Evolutionary conservation across 306 rosid species (phyloP), one percentile per base, ranked within the genome.

Genomic region (Corylus heterophylla): DNA sequence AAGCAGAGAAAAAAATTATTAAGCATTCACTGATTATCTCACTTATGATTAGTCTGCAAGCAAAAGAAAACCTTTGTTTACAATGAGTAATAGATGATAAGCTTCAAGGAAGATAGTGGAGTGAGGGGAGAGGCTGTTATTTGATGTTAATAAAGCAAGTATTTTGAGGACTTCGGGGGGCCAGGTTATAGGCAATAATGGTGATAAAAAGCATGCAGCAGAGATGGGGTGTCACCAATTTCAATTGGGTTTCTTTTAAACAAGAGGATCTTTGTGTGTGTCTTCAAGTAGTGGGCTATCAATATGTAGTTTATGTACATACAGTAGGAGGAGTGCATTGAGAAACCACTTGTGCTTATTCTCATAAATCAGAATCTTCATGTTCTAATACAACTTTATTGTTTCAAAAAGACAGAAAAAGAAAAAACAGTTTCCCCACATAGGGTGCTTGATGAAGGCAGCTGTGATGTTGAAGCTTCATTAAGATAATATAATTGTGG

Each of bases 401-500:
- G 68, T 29, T 62, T 29, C 68, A 47, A 12, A n/a, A 56, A 42
- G 22, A 35, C 13, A 37, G 0, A 39, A 35, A 72, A 48, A 49
- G 17, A 37, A 54, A 4, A 44, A 62, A 69, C 61, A 14, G 27
- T 25, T 76, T 25, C 31, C 68, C 22, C 48, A 39, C 12, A 22
- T 68, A 8, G 37, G 69, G 42, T 42, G n/a, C 27, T 49, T 79
- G 83, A 71, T 72, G 88, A 78, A 82, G 59, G 78, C 75, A 83
- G 76, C n/a, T 72, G 85, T 81, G 81, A 77, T 68, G 49, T 56
- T 75, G 71, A 80, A 76, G 76, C 78, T 80, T 83, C 75, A 18
- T 66, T 22, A 16, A 3, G 62, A 74, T 81, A 70, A 74, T 77
- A 79, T 81, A 82, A 54, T 73, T 77, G 75, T 69, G 84, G 80